A percentile compares a stretch with the other conserved stretches of the same genome.
phyloP scores from a whole-genome alignment of 495 filamentous ascomycete species.

The Xylaria flabelliformis region DNA sequence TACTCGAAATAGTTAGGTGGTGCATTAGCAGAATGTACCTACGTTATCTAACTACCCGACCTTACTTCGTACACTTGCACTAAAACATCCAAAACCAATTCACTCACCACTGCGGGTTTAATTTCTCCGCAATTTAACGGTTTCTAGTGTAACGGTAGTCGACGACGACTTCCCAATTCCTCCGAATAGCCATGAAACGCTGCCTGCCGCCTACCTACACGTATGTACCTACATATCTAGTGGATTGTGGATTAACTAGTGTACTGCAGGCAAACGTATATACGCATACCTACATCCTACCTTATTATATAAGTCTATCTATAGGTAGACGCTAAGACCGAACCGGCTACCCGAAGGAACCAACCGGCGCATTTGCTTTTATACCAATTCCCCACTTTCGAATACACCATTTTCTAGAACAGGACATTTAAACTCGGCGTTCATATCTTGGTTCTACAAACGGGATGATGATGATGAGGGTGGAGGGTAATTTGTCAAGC shows the following conservation, averaged over 20 bases:
- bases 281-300: no score
- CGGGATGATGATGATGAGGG: not conserved
- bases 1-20: not conserved
- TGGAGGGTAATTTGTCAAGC: slow-evolving; percentile 2
- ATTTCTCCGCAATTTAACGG: not conserved
- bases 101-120: not conserved
- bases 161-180: not conserved
- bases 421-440: not conserved
- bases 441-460: not conserved
- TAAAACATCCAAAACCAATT: not conserved
- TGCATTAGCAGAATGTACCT: not conserved
- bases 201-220: not conserved
- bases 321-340: not conserved
- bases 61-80: not conserved
- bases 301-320: not conserved
- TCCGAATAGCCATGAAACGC: not conserved
- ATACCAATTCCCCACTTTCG: not conserved
- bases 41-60: not conserved
- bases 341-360: slow-evolving; percentile 8
- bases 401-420: slow-evolving; percentile 5
- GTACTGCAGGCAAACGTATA: not conserved
- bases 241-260: not conserved
- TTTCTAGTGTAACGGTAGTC: not conserved
- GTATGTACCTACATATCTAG: not conserved
- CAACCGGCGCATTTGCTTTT: not conserved